Conservation (phyloP, 495 filamentous ascomycete genomes). For the Penicillium ochrochloron region DNA sequence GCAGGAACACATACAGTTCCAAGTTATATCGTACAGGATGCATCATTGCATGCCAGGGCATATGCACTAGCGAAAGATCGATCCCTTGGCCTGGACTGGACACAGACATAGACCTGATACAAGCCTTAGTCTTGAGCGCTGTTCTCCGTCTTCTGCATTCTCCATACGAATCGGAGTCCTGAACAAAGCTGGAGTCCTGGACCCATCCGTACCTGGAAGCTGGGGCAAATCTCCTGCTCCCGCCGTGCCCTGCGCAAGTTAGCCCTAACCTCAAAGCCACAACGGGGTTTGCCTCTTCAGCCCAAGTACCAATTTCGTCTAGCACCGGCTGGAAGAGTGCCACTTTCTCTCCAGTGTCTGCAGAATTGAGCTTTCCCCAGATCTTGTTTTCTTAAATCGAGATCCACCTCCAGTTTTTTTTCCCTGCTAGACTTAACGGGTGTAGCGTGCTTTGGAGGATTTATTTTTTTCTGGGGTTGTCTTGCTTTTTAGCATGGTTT, state of each 20-base stretch:
- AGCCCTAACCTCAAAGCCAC: slow-evolving; percentile 19
- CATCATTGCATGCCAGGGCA: slow-evolving; percentile 1
- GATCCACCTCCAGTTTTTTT: slow-evolving; percentile 24
- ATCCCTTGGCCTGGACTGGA: background rate
- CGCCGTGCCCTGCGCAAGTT: slow-evolving; percentile 10
- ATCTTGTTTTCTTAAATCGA: slow-evolving; percentile 20
- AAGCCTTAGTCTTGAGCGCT: background rate
- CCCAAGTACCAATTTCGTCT: slow-evolving; percentile 18
- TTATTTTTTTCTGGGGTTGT: background rate
- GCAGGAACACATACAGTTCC: background rate
- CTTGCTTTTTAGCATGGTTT: background rate
- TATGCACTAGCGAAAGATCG: background rate
- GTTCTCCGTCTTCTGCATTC: background rate
- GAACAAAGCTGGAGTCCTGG: background rate
- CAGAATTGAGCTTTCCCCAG: slow-evolving; percentile 29
- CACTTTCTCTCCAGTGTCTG: slow-evolving; percentile 20
- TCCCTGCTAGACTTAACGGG: slow-evolving; percentile 22
- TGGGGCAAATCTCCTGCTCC: slow-evolving; percentile 15
- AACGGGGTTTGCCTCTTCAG: slow-evolving; percentile 22
- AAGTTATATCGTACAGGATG: background rate
- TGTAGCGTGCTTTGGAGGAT: slow-evolving; percentile 20
- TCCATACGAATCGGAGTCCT: background rate
- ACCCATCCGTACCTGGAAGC: slow-evolving; percentile 20
- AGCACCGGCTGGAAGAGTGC: slow-evolving; percentile 24
- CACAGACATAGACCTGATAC: background rate